Evolutionary conservation across 768 basidiomycete genomes (phyloP).

Genomic region (Podaxis sp.): DNA sequence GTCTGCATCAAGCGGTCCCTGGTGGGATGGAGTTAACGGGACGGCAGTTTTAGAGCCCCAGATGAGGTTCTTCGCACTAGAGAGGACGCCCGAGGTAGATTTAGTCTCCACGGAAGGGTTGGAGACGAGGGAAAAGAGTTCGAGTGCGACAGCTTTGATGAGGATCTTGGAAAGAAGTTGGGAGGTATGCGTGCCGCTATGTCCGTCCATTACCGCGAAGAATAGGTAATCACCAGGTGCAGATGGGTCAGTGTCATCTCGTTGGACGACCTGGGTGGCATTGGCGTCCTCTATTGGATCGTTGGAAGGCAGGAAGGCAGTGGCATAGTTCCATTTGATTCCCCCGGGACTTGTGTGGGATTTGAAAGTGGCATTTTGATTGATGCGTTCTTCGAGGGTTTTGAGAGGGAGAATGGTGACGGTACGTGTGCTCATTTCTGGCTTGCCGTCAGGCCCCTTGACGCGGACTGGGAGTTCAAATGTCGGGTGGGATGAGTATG

Average conservation of each 20-base stretch:
- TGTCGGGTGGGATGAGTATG: conserved; percentile 38
- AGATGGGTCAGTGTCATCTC: conserved; percentile 55
- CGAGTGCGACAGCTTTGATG: conserved; percentile 77
- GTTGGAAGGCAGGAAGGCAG: conserved; percentile 79
- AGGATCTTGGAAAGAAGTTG: conserved; percentile 77
- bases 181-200: conserved; percentile 81
- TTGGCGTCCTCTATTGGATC: conserved; percentile 90
- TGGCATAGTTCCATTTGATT: conserved; percentile 70
- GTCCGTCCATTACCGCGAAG: conserved; percentile 90
- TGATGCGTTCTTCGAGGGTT: conserved; percentile 53
- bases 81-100: conserved; percentile 21
- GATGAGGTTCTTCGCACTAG: conserved; percentile 4
- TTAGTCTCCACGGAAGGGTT: conserved; percentile 21
- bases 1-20: conserved; percentile 29
- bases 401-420: conserved; percentile 54
- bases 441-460: conserved; percentile 55
- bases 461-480: conserved; percentile 58
- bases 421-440: conserved; percentile 46
- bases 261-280: conserved; percentile 61
- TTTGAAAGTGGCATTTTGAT: conserved; percentile 44
- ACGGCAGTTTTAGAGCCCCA: conserved; percentile 30
- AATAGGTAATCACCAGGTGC: conserved; percentile 73
- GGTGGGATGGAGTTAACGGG: conserved; percentile 18
- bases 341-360: conserved; percentile 47
- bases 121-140: conserved; percentile 53